Conservation (phyloP, 2,329 filamentous ascomycete species). For the Sarocladium strictum region DNA sequence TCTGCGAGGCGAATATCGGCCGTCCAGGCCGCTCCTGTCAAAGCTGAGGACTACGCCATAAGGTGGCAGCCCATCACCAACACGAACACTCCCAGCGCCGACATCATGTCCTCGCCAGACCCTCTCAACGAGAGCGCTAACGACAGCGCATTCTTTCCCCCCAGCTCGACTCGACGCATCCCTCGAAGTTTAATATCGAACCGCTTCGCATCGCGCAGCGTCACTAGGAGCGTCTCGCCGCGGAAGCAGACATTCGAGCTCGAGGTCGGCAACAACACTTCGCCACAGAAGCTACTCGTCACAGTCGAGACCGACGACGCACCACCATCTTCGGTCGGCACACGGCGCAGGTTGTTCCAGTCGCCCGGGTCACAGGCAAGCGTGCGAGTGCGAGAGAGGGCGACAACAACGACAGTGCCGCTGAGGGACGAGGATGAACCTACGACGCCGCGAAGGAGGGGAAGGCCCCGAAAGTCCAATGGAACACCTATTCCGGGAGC, state of each 20-base stretch:
- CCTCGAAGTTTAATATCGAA: constrained; percentile 38
- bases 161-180: constrained; percentile 33
- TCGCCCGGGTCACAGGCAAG: constrained; percentile 19
- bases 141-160: constrained; percentile 26
- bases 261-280: constrained; percentile 43
- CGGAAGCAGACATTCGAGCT: constrained; percentile 53
- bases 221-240: constrained; percentile 36
- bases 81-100: constrained; percentile 31
- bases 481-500: constrained; percentile 44
- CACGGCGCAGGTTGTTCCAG: constrained; percentile 37
- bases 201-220: constrained; percentile 7
- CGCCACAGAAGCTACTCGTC: constrained; percentile 47
- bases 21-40: neutral
- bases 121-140: constrained; percentile 38
- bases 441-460: constrained; percentile 36
- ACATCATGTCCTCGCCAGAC: constrained; percentile 45
- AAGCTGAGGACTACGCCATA: constrained; percentile 22
- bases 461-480: constrained; percentile 43
- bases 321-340: constrained; percentile 24
- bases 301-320: constrained; percentile 47
- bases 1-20: constrained; percentile 7
- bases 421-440: constrained; percentile 31
- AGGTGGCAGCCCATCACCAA: constrained; percentile 30
- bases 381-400: constrained; percentile 20
- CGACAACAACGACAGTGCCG: constrained; percentile 46